These are phyloP conservation scores for Saccharomycopsis fibuligera DNA, from an alignment of 805 yeast species.

Conservation along the genomic window DNA sequence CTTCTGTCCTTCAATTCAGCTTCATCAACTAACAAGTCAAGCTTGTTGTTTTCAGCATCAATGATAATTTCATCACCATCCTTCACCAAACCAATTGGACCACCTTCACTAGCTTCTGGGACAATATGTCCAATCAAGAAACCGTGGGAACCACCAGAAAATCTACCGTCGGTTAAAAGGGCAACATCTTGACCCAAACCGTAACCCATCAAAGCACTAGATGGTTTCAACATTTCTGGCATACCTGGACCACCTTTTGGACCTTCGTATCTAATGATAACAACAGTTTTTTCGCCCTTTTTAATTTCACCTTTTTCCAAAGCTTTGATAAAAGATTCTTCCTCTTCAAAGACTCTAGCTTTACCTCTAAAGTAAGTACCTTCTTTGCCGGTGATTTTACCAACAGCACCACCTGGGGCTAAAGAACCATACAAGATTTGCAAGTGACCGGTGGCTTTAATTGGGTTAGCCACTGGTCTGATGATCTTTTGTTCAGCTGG, in stretches of 20 bases:
- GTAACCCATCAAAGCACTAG: slow-evolving; percentile 97
- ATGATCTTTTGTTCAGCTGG: slow-evolving; percentile 77
- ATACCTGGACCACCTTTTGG: slow-evolving; percentile 99
- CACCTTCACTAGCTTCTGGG: slow-evolving; percentile 98
- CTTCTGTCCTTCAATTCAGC: slow-evolving; percentile 70
- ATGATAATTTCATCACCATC: slow-evolving; percentile 90
- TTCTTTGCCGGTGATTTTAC: slow-evolving; percentile 98
- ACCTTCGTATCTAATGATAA: slow-evolving; percentile 94
- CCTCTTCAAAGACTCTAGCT: slow-evolving; percentile 87
- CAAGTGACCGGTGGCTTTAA: slow-evolving; percentile 87
- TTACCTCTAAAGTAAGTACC: slow-evolving; percentile 92
- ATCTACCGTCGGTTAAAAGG: slow-evolving; percentile 93
- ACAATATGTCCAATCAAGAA: slow-evolving; percentile 97
- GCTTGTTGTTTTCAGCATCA: slow-evolving; percentile 85
- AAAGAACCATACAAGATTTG: slow-evolving; percentile 89
- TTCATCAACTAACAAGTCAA: slow-evolving; percentile 74
- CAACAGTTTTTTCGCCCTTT: slow-evolving; percentile 91
- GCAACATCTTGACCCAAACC: slow-evolving; percentile 93
- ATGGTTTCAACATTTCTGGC: slow-evolving; percentile 99
- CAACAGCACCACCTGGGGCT: slow-evolving; percentile 95
- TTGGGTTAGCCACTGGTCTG: slow-evolving; percentile 68
- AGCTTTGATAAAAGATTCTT: slow-evolving; percentile 75
- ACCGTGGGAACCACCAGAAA: slow-evolving; percentile 98
- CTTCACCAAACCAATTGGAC: slow-evolving; percentile 91
- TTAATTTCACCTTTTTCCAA: slow-evolving; percentile 91